These are phyloP conservation scores for Beauveria pseudobassiana DNA, from an alignment of 2,329 filamentous ascomycete species.

Conservation along the genomic window DNA sequence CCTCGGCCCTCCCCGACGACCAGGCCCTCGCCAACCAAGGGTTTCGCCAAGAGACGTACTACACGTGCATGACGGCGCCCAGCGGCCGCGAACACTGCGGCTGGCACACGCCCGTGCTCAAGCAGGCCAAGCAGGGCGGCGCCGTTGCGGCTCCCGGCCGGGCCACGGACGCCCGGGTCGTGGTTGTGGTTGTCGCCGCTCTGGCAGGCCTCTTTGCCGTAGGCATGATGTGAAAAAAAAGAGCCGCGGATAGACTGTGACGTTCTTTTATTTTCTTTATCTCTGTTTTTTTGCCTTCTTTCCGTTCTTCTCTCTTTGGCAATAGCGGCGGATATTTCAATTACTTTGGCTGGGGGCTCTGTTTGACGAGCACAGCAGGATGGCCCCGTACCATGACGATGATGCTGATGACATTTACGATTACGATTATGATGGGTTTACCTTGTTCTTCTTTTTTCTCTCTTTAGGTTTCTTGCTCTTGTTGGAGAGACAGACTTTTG, in stretches of 20 bases:
- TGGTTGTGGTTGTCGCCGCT: constrained; percentile 16
- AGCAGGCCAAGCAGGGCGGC: constrained; percentile 16
- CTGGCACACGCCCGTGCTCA: constrained; percentile 28
- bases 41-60: constrained; percentile 27
- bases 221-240: constrained; percentile 17
- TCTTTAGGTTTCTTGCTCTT: neutral
- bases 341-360: neutral
- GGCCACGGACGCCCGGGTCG: constrained; percentile 17
- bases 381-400: neutral
- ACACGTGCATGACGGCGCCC: constrained; percentile 24
- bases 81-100: constrained; percentile 26
- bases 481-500: neutral
- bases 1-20: constrained; percentile 24
- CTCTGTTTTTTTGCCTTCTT: neutral
- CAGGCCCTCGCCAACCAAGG: constrained; percentile 23
- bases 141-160: neutral
- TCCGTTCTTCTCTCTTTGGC: too few relatives aligned
- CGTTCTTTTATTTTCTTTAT: too few relatives aligned
- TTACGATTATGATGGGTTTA: neutral
- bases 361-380: neutral
- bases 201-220: constrained; percentile 20
- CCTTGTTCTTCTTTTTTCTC: neutral
- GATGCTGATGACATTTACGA: neutral
- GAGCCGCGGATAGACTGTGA: too few relatives aligned
- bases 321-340: neutral